These are phyloP conservation scores for Ramichloridium luteum DNA, from an alignment of 2,329 filamentous ascomycete genomes.

Conservation along the genomic window DNA sequence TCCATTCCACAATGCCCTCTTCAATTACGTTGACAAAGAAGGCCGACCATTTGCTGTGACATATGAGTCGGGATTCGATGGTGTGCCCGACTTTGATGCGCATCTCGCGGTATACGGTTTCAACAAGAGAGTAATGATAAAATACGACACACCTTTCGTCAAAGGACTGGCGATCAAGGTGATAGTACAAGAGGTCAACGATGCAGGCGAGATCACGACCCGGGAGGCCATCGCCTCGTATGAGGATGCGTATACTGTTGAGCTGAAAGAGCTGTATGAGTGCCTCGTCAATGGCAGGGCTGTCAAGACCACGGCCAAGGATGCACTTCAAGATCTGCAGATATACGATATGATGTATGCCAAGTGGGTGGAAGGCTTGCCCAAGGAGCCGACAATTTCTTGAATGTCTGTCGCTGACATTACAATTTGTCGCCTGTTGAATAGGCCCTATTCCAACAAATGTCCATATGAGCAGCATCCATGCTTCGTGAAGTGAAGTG, in stretches of 20 bases:
- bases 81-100: constrained; percentile 42
- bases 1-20: constrained; percentile 28
- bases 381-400: no score
- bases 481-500: no score
- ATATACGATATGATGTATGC: constrained; percentile 22
- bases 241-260: constrained; percentile 34
- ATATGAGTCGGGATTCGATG: constrained; percentile 46
- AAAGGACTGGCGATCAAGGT: constrained; percentile 43
- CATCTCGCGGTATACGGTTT: constrained; percentile 41
- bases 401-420: no score
- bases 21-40: constrained; percentile 29
- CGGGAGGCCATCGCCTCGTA: constrained; percentile 33
- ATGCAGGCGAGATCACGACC: constrained; percentile 21
- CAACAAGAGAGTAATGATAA: constrained; percentile 42
- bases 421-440: no score
- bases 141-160: constrained; percentile 48
- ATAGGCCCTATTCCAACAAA: no score
- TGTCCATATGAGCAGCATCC: no score
- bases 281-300: constrained; percentile 27
- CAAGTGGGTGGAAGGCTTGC: no score
- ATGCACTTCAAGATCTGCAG: constrained; percentile 32
- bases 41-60: constrained; percentile 36
- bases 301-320: constrained; percentile 31
- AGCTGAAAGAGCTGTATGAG: constrained; percentile 31
- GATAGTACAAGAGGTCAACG: constrained; percentile 33